Conservation (phyloP, 129 eudicot genomes). For the Ambrosia artemisiifolia region DNA sequence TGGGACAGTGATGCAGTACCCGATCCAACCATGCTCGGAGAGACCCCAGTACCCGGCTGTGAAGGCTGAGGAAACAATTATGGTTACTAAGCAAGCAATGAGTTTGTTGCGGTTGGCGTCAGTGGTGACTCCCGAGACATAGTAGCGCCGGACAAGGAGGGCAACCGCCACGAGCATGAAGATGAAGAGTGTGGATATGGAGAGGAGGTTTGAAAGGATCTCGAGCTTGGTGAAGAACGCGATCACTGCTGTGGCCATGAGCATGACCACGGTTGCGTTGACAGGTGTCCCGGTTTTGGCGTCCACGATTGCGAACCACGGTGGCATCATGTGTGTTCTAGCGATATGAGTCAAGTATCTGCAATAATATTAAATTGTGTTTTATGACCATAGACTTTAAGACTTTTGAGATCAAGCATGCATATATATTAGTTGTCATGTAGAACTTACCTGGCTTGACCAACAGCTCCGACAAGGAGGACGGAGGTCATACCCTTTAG, state of each 20-base stretch:
- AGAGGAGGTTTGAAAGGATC: slow-evolving; percentile 58
- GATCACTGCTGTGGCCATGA: slow-evolving; percentile 49
- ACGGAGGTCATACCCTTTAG: slow-evolving; percentile 87
- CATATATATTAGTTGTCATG: background rate
- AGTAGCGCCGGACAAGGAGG: slow-evolving; percentile 81
- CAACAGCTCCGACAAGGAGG: slow-evolving; percentile 69
- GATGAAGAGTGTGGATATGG: slow-evolving; percentile 74
- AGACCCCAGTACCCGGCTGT: slow-evolving; percentile 60
- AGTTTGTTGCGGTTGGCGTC: slow-evolving; percentile 46
- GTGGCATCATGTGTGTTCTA: slow-evolving; percentile 88
- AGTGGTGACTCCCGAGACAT: slow-evolving; percentile 52
- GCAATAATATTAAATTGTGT: background rate
- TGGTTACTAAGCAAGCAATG: slow-evolving; percentile 37
- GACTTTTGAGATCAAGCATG: background rate
- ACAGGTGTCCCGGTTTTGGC: slow-evolving; percentile 76
- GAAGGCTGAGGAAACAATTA: slow-evolving; percentile 47
- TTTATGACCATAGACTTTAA: background rate
- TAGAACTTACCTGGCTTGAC: slow-evolving; percentile 57
- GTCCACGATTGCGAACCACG: slow-evolving; percentile 67
- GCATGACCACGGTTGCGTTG: slow-evolving; percentile 62
- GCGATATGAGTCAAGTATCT: slow-evolving; percentile 79
- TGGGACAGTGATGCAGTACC: slow-evolving; percentile 65
- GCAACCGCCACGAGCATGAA: slow-evolving; percentile 83
- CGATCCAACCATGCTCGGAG: slow-evolving; percentile 54
- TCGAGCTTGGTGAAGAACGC: slow-evolving; percentile 68